Percentiles rank a stretch among this genome's conserved stretches.
Conservation (phyloP, 1,139 yeast species). For the Pichiaceae sp. region DNA sequence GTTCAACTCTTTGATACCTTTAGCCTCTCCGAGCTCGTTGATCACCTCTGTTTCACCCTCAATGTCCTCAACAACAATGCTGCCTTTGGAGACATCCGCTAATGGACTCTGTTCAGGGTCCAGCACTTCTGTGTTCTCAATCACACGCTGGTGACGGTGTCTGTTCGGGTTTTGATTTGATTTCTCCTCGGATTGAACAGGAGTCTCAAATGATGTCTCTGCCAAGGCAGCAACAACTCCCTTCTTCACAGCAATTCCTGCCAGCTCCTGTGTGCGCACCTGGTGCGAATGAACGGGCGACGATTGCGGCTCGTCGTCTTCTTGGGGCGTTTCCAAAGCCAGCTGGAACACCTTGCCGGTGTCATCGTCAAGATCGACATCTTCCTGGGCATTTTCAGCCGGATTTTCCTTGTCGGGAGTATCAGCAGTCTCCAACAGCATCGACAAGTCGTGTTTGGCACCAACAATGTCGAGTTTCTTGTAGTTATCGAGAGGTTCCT, state of each 20-base stretch:
- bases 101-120: slow-evolving; percentile 17
- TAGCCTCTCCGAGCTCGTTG: slow-evolving; percentile 8
- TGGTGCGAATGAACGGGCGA: slow-evolving; percentile 4
- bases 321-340: slow-evolving; percentile 4
- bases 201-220: slow-evolving; percentile 1
- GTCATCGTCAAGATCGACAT: slow-evolving; percentile 1
- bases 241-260: not conserved
- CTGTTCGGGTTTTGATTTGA: slow-evolving; percentile 7
- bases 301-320: slow-evolving; percentile 2
- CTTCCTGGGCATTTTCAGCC: slow-evolving; percentile 1
- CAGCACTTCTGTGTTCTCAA: slow-evolving; percentile 10
- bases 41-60: slow-evolving; percentile 19
- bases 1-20: slow-evolving; percentile 14
- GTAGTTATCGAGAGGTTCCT: slow-evolving; percentile 7
- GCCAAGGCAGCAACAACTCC: not conserved
- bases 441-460: slow-evolving; percentile 19
- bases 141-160: slow-evolving; percentile 16
- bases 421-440: slow-evolving; percentile 8
- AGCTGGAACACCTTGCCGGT: not conserved
- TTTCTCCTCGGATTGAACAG: not conserved
- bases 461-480: slow-evolving; percentile 19
- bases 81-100: slow-evolving; percentile 18
- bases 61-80: slow-evolving; percentile 11
- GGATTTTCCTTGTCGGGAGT: slow-evolving; percentile 5
- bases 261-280: not conserved